Evolutionary conservation across 177 flowering plant genomes (phyloP), one percentile per base, ranked within the genome.

Genomic region (Vitis hybrid): DNA sequence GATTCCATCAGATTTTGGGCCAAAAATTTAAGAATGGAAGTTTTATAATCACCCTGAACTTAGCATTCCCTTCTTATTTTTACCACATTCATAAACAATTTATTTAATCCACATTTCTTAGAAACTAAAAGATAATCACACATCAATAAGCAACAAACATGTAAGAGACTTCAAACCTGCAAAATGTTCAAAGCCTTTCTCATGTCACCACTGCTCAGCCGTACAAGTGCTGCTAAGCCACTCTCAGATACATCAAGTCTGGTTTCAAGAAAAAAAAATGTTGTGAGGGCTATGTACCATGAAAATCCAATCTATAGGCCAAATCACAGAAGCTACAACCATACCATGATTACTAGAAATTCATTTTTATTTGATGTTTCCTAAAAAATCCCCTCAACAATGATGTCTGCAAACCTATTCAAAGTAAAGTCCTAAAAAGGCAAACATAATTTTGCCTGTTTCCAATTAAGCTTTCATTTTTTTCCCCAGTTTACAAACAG

Each of bases 151-250:
- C 34, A 50, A 20, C 54, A 64, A 9, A 10, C 1, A 50, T 8
- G 19, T 16, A 50, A 49, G 31, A 72, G 48, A 70, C 48, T 54
- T 56, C 55, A 48, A 56, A 95, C 99, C 97, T 95, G 99, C 82
- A 96, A 82, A 78, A 93, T 96, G 77, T 96, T 96, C 86, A 96
- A 82, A 50, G 97, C 95, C 82, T 96, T 96, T 81, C 99, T 87
- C 99, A 96, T 96, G 83, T 96, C 98, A 59, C 99, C 99, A 76
- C 85, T 93, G 88, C 99, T 83, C 72, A 96, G 83, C 51, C 91
- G 86, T 66, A 92, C 98, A 82, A 93, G 81, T 61, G 98, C 97
- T 14, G 80, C 83, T 68, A 96, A 78, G 71, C 98, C 98, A 74
- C 77, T 79, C 63, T 90, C 97, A 63, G 89, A 49, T 5, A 96